These are phyloP conservation scores for Anthoceros angustus DNA, from an alignment of 225 moss, liverwort and hornwort species.

Conservation along the genomic window DNA sequence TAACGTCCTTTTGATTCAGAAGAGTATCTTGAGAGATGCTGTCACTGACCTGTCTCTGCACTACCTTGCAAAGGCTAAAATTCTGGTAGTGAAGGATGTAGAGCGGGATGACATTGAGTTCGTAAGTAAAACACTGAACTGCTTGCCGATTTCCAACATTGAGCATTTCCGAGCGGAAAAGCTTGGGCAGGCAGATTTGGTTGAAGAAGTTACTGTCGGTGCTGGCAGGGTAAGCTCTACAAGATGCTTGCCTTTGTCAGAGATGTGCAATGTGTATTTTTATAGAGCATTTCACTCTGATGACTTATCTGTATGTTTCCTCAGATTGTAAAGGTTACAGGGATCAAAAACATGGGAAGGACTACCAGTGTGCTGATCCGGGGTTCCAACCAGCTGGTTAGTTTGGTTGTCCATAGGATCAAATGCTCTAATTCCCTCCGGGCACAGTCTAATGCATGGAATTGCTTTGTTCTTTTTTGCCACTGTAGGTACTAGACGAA, in stretches of 20 bases:
- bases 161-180: constrained; percentile 91
- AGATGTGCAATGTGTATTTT: neutral
- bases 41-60: constrained; percentile 93
- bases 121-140: constrained; percentile 84
- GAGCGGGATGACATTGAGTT: constrained; percentile 95
- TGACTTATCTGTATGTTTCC: neutral
- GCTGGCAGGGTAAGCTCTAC: constrained; percentile 49
- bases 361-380: constrained; percentile 71
- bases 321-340: constrained; percentile 76
- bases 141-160: constrained; percentile 84
- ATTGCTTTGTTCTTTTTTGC: neutral
- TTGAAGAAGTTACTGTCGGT: constrained; percentile 79
- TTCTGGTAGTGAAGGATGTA: constrained; percentile 86
- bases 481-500: constrained; percentile 58
- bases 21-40: constrained; percentile 94
- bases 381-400: constrained; percentile 86
- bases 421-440: neutral
- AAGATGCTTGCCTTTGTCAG: neutral
- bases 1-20: constrained; percentile 75
- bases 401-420: neutral
- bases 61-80: constrained; percentile 91
- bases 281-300: neutral
- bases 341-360: constrained; percentile 85
- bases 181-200: constrained; percentile 76
- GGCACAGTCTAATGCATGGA: neutral